phyloP scores from a whole-genome alignment of 164 flowering plant species.

The Tetracentron sinense region DNA sequence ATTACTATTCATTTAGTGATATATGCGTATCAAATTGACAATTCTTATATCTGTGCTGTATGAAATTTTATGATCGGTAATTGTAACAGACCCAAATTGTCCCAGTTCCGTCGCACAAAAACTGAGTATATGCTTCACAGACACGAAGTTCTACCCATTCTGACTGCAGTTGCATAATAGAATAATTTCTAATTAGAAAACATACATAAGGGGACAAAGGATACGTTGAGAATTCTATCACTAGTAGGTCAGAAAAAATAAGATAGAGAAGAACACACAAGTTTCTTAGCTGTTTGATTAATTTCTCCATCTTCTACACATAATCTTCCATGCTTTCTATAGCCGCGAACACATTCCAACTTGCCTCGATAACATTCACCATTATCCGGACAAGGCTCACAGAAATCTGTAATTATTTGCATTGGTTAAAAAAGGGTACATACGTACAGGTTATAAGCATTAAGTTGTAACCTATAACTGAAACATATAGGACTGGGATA shows the following conservation, averaged over 20 bases:
- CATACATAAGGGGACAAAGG: too few relatives aligned
- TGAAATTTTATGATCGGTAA: conserved; percentile 12
- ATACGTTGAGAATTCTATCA: too few relatives aligned
- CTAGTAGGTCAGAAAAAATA: not conserved
- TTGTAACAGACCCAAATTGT: conserved; percentile 65
- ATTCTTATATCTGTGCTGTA: conserved; percentile 1
- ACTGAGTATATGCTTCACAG: conserved; percentile 61
- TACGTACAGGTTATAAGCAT: not conserved
- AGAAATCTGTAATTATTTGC: conserved; percentile 42
- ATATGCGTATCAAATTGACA: not conserved
- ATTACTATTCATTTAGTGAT: not conserved
- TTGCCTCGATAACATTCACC: conserved; percentile 66
- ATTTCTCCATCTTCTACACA: conserved; percentile 87
- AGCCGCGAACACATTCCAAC: conserved; percentile 70
- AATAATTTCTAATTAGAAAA: conserved; percentile 2
- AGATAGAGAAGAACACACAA: conserved; percentile 42
- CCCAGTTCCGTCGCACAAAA: conserved; percentile 59
- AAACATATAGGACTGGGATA: not conserved
- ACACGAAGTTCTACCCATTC: conserved; percentile 48
- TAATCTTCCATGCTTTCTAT: conserved; percentile 51
- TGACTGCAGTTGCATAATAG: conserved; percentile 42
- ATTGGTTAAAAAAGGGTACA: conserved; percentile 12
- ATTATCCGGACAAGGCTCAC: conserved; percentile 83
- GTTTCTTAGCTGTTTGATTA: conserved; percentile 59
- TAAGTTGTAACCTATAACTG: not conserved